Evolutionary conservation across 2,329 filamentous ascomycete genomes (phyloP), one percentile per base, ranked within the genome.

Genomic region (Cladosporium colombiae): DNA sequence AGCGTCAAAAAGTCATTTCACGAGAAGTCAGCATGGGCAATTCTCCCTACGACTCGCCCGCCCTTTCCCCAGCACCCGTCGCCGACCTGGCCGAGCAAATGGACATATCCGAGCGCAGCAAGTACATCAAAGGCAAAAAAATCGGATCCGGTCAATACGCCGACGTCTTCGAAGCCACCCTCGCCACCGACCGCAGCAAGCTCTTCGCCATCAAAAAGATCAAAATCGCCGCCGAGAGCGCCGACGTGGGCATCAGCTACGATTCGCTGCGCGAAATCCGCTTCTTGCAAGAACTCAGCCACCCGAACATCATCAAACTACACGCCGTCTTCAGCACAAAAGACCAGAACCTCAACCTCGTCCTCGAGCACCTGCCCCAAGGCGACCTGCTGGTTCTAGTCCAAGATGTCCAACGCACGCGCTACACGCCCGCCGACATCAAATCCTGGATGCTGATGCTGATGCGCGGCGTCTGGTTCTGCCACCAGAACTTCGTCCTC

Each of bases 381-480:
- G 94, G 95, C 70, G 95, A 99, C 79, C 85, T 99, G 31, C 92
- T 98, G 79, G 92, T 93, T 85, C 86, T 99, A 66, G 96, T 97
- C 77, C 91, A 92, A 77, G 93, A 98, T 79, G 88, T 86, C 33
- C 86, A 89, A 55, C 82, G 83, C 63, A 89, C 97, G 56, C 87
- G 88, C 64, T 98, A 98, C 78, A 91, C 91, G 68, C 87, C 88
- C 13, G 91, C 91, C 21, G 95, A 99, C 78, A 93, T 98, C 78
- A 99, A 99, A 78, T 91, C 93, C 18, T 99, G 95, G 95, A 96
- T 97, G 89, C 91, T 91, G 69, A 98, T 98, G 95, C 85, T 98
- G n/a, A 87, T 86, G 31, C 89, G 94, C 50, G 95, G 91, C 29
- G 88, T 98, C 31, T 96, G 92, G 89, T 99, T 96, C 83, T 98